Evolutionary conservation across 1,284 basidiomycete genomes (phyloP).

Genomic region (Heterobasidion annosum): DNA sequence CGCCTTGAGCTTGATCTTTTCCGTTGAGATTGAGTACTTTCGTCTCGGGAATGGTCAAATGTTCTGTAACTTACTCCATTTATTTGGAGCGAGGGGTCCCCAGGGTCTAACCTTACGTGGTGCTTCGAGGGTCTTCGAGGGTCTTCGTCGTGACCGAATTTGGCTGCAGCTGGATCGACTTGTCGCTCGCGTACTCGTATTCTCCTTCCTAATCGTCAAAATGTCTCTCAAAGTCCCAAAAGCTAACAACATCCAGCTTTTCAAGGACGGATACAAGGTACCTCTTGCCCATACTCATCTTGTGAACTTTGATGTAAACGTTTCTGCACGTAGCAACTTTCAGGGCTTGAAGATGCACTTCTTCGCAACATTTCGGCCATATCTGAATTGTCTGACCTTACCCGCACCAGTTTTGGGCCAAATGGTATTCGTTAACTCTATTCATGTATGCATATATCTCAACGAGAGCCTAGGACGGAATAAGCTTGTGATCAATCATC

Average conservation of each 20-base stretch:
- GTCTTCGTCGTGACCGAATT: too few relatives aligned
- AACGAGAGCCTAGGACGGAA: conserved; percentile 60
- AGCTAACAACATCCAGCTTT: conserved; percentile 81
- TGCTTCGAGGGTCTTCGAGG: too few relatives aligned
- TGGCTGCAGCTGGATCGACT: not conserved
- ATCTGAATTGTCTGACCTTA: conserved; percentile 88
- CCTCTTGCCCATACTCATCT: not conserved
- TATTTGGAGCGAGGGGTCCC: too few relatives aligned
- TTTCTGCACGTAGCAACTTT: conserved; percentile 54
- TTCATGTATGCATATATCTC: not conserved
- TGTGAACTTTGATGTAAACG: conserved; percentile 1
- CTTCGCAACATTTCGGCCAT: conserved; percentile 95
- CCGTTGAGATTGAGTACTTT: too few relatives aligned
- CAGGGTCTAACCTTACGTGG: too few relatives aligned
- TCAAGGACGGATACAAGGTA: conserved; percentile 93
- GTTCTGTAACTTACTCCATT: too few relatives aligned
- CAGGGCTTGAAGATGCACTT: conserved; percentile 90
- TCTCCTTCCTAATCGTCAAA: conserved; percentile 7
- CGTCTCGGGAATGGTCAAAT: too few relatives aligned
- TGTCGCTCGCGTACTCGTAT: not conserved
- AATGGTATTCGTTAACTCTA: conserved; percentile 54
- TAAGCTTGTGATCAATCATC: conserved; percentile 94
- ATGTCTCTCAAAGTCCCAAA: conserved; percentile 97
- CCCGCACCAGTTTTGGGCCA: conserved; percentile 93
- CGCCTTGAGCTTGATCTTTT: too few relatives aligned